Evolutionary conservation across 257 asterid species (phyloP).

Genomic region (Primulina huaijiensis): DNA sequence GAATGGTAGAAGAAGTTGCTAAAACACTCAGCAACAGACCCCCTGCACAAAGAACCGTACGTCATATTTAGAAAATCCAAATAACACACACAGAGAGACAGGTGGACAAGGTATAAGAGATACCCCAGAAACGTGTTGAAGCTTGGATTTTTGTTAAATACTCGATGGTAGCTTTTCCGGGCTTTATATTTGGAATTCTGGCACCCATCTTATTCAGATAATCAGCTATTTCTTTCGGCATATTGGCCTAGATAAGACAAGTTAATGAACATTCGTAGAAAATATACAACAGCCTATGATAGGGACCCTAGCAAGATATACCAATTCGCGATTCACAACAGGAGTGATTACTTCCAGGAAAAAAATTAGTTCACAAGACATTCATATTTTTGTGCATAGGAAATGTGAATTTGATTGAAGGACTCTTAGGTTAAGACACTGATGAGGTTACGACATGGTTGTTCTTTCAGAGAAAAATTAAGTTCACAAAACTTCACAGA

Average conservation of each 20-base stretch:
- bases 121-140: conserved; percentile 99
- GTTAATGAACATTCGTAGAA: neutral
- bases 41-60: conserved; percentile 50
- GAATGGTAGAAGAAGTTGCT: conserved; percentile 79
- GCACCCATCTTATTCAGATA: conserved; percentile 97
- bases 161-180: conserved; percentile 94
- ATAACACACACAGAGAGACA: conserved; percentile 2
- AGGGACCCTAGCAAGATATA: neutral
- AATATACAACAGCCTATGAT: neutral
- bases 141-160: conserved; percentile 93
- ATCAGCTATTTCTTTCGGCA: conserved; percentile 98
- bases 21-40: conserved; percentile 78
- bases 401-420: too few relatives aligned
- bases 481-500: neutral
- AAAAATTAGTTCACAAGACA: too few relatives aligned
- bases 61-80: conserved; percentile 1
- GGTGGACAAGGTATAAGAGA: conserved; percentile 11
- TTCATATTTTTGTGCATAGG: too few relatives aligned
- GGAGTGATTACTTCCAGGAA: neutral
- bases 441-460: neutral
- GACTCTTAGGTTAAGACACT: too few relatives aligned
- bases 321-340: neutral
- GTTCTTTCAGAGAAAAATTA: too few relatives aligned
- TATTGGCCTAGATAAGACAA: conserved; percentile 60
- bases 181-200: conserved; percentile 83